Conservation (phyloP, 176 grass and related monocot genomes). For the Rhynchospora pubera region DNA sequence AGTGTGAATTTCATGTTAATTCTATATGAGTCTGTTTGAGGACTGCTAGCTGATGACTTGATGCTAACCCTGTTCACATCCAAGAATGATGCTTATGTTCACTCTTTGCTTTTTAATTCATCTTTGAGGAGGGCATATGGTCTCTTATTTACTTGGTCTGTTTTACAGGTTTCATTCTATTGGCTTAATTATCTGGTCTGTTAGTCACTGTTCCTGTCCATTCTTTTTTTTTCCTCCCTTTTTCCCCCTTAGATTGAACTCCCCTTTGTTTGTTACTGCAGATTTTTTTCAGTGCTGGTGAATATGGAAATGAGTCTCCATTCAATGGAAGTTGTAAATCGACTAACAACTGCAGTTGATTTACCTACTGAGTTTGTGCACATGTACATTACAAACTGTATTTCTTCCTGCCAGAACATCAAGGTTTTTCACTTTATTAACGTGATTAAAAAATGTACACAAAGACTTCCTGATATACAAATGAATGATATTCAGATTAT, state of each 20-base stretch:
- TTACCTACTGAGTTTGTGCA: conserved; percentile 84
- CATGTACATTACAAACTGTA: conserved; percentile 97
- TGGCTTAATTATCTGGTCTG: conserved; percentile 7
- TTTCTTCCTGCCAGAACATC: conserved; percentile 74
- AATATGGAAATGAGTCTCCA: conserved; percentile 97
- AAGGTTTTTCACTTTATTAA: conserved; percentile 50
- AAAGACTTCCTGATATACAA: not conserved
- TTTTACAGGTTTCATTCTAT: conserved; percentile 19
- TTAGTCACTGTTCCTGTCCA: conserved; percentile 21
- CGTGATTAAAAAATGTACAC: not conserved
- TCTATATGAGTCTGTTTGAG: not conserved
- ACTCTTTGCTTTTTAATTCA: not conserved
- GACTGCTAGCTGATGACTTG: not conserved
- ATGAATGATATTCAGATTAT: not conserved
- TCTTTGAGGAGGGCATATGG: not conserved
- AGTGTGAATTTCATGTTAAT: not conserved
- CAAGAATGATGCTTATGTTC: not conserved
- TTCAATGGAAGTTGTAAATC: conserved; percentile 99
- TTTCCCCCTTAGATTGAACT: not conserved
- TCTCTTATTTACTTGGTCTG: not conserved
- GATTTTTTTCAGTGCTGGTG: conserved; percentile 79
- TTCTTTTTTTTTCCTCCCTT: not conserved
- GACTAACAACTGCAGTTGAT: conserved; percentile 75
- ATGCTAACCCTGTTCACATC: not conserved
- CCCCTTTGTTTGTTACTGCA: conserved; percentile 23